Conservation (phyloP, 2,329 filamentous ascomycete genomes). For the Aspergillaceae sp. region DNA sequence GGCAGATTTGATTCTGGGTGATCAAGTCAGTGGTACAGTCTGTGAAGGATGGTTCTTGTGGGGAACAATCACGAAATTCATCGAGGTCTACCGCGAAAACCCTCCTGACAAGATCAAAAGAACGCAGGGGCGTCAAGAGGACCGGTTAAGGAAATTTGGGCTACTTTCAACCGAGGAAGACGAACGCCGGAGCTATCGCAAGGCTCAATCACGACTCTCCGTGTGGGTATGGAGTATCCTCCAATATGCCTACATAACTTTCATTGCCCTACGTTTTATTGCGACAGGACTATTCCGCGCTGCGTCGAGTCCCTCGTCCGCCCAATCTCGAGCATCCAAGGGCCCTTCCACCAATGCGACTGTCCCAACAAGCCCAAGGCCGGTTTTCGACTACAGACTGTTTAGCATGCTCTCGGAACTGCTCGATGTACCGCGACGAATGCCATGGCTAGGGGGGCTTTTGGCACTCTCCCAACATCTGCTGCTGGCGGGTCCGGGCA, state of each 20-base stretch:
- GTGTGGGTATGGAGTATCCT: conserved; percentile 45
- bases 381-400: conserved; percentile 66
- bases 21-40: conserved; percentile 67
- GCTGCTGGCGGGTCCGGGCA: conserved; percentile 64
- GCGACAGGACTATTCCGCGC: conserved; percentile 57
- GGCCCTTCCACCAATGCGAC: neutral
- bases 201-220: conserved; percentile 26
- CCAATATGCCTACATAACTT: conserved; percentile 44
- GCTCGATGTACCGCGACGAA: conserved; percentile 65
- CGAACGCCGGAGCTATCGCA: conserved; percentile 16
- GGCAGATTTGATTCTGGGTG: conserved; percentile 81
- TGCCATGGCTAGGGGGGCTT: conserved; percentile 80
- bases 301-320: conserved; percentile 52
- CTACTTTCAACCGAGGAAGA: conserved; percentile 38
- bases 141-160: conserved; percentile 50
- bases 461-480: conserved; percentile 69
- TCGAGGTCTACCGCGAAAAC: conserved; percentile 36
- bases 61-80: conserved; percentile 69
- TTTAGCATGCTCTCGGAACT: conserved; percentile 68
- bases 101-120: conserved; percentile 3
- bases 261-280: conserved; percentile 58
- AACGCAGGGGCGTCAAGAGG: conserved; percentile 22
- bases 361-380: conserved; percentile 37
- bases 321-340: conserved; percentile 18
- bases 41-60: conserved; percentile 85